A percentile compares a stretch with the other conserved stretches of the same genome.
phyloP scores from a whole-genome alignment of 179 eudicot species.

The Spinacia oleracea region DNA sequence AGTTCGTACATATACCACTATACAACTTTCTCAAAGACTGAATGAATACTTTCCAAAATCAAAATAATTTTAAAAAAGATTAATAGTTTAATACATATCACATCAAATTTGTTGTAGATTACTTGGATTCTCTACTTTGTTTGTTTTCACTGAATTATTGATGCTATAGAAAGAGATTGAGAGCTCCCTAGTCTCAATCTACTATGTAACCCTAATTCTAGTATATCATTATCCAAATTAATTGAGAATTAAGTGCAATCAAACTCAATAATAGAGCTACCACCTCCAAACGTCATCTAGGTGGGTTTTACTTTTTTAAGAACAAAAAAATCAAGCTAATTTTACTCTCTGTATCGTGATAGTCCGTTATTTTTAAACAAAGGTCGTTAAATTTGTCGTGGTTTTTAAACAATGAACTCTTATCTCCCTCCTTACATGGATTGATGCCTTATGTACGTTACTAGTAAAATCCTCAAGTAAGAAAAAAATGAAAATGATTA shows the following conservation, averaged over 20 bases:
- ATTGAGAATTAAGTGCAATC: not conserved
- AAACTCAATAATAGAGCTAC: too few species aligned
- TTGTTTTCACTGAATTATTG: constrained; percentile 46
- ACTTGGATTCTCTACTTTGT: constrained; percentile 44
- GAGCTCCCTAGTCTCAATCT: not conserved
- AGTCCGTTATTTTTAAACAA: too few species aligned
- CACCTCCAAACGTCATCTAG: too few species aligned
- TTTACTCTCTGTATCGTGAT: too few species aligned
- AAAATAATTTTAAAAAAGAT: not conserved
- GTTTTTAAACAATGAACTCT: too few species aligned
- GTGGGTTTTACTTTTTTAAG: not conserved
- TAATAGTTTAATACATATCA: constrained; percentile 21
- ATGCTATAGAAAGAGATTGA: constrained; percentile 20
- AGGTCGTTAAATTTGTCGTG: too few species aligned
- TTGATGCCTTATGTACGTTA: too few species aligned
- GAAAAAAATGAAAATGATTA: too few species aligned
- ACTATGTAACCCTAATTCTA: constrained; percentile 32
- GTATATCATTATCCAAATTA: constrained; percentile 8
- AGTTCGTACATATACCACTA: constrained; percentile 13
- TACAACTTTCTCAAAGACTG: constrained; percentile 23
- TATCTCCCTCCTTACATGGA: not conserved
- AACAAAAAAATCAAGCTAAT: too few species aligned
- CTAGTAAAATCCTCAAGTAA: too few species aligned
- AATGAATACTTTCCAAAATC: constrained; percentile 24
- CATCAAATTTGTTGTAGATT: constrained; percentile 46